These are phyloP conservation scores for Backusella morwellensis DNA, from an alignment of 192 early-diverging fungal species.

Conservation along the genomic window DNA sequence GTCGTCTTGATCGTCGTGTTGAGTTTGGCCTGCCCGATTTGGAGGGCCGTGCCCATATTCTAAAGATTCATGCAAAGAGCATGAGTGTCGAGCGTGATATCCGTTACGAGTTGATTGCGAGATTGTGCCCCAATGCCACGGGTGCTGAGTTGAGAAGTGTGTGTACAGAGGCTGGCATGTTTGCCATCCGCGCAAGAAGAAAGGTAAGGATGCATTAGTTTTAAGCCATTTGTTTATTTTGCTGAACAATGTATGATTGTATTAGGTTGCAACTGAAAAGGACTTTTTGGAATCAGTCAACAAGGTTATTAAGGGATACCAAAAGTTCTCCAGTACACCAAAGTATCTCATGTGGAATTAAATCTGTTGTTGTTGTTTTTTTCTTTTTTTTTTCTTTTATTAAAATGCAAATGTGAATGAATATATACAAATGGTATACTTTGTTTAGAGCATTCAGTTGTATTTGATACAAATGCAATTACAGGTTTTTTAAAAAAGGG, in stretches of 20 bases:
- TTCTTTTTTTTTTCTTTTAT: not conserved
- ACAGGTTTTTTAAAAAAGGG: not conserved
- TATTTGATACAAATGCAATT: not conserved
- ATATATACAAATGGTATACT: not conserved
- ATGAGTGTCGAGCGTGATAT: conserved; percentile 99
- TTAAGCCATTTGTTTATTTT: not conserved
- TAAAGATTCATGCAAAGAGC: conserved; percentile 97
- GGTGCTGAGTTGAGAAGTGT: conserved; percentile 98
- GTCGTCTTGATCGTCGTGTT: conserved; percentile 97
- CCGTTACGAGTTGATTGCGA: conserved; percentile 96
- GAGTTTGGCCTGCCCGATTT: conserved; percentile 97
- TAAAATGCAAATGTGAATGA: not conserved
- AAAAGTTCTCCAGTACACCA: conserved; percentile 98
- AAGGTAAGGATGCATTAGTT: conserved; percentile 52
- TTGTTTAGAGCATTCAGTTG: too few relatives aligned
- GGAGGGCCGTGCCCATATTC: conserved; percentile 95
- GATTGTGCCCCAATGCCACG: conserved; percentile 98
- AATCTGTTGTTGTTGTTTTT: not conserved
- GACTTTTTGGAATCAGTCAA: conserved; percentile 99
- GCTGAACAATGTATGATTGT: not conserved
- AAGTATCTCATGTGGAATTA: conserved; percentile 38
- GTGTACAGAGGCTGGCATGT: conserved; percentile 99
- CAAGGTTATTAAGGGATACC: conserved; percentile 99
- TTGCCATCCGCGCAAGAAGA: conserved; percentile 96
- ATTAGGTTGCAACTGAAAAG: conserved; percentile 93